Evolutionary conservation across 148 eudicot species (phyloP), one percentile per base, ranked within the genome.

Genomic region (Oxyria digyna): DNA sequence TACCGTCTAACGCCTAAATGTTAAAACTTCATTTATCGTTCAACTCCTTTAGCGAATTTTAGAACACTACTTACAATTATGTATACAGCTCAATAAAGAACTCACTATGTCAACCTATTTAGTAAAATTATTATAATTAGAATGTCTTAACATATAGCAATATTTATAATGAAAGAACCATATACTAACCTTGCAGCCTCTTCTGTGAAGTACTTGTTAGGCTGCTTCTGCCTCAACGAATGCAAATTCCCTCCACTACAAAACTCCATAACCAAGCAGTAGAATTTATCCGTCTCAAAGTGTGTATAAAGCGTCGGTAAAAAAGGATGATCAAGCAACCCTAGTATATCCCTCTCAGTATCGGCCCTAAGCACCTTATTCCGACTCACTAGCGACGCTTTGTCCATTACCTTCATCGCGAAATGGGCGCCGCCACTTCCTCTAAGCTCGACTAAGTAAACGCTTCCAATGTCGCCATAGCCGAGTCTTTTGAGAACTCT

Each of bases 351-450:
- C 73, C 91, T 84, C 74, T 91, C 97, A 12, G 91, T 91, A 64
- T 91, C 85, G 13, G 97, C 91, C 69, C 97, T 72, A 17, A 88
- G 85, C 42, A 91, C 78, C 76, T 91, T 91, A 73, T 91, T 91
- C 69, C 97, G 71, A 65, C 91, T 91, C 0, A 83, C 95, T 18
- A 91, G 81, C 3, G 97, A 87, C 3, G 87, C 89, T 77, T 87
- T 90, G 71, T 90, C 97, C 97, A 90, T 90, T n/a, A 87, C 91
- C 79, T 91, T 91, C 89, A 91, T 91, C 13, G 97, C 97, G 71
- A 81, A 91, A 62, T 73, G 83, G 21, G 95, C 68, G 15, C 67
- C 76, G 29, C 67, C 76, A 29, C 89, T 86, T 62, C 87, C 89
- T 68, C 84, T 77, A 10, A 91, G 81, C 74, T 91, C 95, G 31